Percentiles rank a stretch among this genome's conserved stretches.
Conservation (phyloP, 1,284 basidiomycete species). For the Dichomitus squalens region DNA sequence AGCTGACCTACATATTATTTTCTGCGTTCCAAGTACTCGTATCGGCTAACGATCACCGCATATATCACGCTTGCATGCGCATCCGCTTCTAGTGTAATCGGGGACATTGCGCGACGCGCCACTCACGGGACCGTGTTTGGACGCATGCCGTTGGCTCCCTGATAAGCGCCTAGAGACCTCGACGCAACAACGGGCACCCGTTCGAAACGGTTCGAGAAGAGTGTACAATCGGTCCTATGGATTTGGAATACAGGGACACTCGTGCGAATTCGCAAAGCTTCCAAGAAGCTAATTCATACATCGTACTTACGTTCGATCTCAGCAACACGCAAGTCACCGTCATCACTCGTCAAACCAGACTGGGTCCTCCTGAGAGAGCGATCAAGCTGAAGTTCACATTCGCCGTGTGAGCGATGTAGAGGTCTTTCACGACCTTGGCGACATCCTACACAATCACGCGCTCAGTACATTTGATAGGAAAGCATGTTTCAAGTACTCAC, state of each 20-base stretch:
- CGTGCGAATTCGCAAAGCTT: too few relatives aligned
- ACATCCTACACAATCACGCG: conserved; percentile 52
- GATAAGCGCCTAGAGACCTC: too few relatives aligned
- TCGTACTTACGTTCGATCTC: background rate
- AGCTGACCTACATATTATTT: too few relatives aligned
- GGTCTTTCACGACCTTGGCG: conserved; percentile 65
- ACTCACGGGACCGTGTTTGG: background rate
- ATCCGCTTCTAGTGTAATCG: too few relatives aligned
- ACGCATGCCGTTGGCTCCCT: background rate
- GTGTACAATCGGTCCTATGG: too few relatives aligned
- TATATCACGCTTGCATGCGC: too few relatives aligned
- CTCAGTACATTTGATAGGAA: background rate
- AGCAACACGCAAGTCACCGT: background rate
- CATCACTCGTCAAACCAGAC: background rate
- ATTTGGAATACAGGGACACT: too few relatives aligned
- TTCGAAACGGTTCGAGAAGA: too few relatives aligned
- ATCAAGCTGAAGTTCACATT: conserved; percentile 60
- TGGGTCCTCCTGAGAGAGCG: conserved; percentile 26
- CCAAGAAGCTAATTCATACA: background rate
- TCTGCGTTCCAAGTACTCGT: too few relatives aligned
- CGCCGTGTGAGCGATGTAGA: conserved; percentile 58
- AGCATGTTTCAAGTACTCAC: conserved; percentile 36
- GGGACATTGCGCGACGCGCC: too few relatives aligned
- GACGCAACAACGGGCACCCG: too few relatives aligned
- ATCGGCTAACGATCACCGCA: too few relatives aligned